A percentile compares a stretch with the other conserved stretches of the same genome.
Evolutionary conservation across 2,329 filamentous ascomycete species (phyloP).

Genomic region (Knufia petricola): DNA sequence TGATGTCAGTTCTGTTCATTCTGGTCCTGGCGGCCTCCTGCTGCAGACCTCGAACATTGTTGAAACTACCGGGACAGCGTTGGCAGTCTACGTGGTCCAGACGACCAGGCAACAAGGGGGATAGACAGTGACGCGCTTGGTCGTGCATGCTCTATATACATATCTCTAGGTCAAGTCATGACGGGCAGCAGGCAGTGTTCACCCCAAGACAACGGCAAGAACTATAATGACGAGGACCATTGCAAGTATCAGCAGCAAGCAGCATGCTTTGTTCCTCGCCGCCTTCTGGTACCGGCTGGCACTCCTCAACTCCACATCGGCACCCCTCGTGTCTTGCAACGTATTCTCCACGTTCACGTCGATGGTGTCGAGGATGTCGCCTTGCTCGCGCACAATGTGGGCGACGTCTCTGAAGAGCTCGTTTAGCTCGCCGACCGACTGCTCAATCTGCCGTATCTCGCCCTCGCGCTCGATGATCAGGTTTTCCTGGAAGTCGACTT

Average conservation of each 20-base stretch:
- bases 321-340: constrained; percentile 69
- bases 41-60: too few species aligned
- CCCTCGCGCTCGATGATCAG: constrained; percentile 93
- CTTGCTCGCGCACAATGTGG: constrained; percentile 91
- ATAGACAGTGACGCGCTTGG: too few species aligned
- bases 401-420: constrained; percentile 97
- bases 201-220: constrained; percentile 73
- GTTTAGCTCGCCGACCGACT: constrained; percentile 89
- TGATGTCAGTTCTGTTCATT: neutral
- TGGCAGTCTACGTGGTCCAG: too few species aligned
- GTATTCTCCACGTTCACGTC: constrained; percentile 79
- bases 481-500: constrained; percentile 95
- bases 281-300: constrained; percentile 92
- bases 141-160: constrained; percentile 1
- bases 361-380: constrained; percentile 77
- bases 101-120: too few species aligned
- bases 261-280: constrained; percentile 88
- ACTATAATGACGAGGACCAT: constrained; percentile 85
- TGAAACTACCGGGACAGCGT: too few species aligned
- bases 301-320: constrained; percentile 73
- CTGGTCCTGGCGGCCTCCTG: too few species aligned
- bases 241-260: constrained; percentile 75
- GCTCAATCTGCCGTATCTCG: constrained; percentile 95
- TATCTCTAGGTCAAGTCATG: neutral
- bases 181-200: constrained; percentile 20